These are phyloP conservation scores for Claviceps paspali DNA, from an alignment of 2,329 filamentous ascomycete species.

Conservation along the genomic window DNA sequence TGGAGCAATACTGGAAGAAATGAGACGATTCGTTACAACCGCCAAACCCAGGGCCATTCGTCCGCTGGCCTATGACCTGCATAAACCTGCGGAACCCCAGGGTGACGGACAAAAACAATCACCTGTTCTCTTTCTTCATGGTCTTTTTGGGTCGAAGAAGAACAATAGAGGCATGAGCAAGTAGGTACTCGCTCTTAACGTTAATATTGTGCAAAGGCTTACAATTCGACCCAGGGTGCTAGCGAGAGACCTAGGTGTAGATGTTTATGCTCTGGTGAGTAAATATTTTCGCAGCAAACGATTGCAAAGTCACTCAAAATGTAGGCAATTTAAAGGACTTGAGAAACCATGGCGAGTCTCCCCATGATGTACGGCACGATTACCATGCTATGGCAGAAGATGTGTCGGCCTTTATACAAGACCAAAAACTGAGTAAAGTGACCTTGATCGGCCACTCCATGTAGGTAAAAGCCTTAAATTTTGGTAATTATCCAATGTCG, in stretches of 20 bases:
- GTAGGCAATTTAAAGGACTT: constrained; percentile 46
- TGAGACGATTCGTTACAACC: neutral
- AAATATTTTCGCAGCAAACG: neutral
- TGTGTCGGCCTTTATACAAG: constrained; percentile 59
- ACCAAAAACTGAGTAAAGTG: constrained; percentile 52
- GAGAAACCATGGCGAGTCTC: constrained; percentile 84
- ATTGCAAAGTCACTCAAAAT: neutral
- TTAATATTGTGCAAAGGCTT: neutral
- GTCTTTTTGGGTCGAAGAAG: constrained; percentile 86
- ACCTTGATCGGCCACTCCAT: constrained; percentile 90
- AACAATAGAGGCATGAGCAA: constrained; percentile 93
- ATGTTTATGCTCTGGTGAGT: constrained; percentile 66
- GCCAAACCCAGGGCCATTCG: constrained; percentile 7
- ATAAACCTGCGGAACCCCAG: constrained; percentile 35
- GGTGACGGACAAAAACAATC: constrained; percentile 25
- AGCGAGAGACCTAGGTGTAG: constrained; percentile 63
- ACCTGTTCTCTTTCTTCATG: constrained; percentile 80
- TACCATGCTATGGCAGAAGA: constrained; percentile 74
- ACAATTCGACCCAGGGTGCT: constrained; percentile 41
- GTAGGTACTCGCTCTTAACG: constrained; percentile 35
- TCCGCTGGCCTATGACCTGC: constrained; percentile 48
- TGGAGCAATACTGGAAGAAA: no score
- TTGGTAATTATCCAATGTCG: no score
- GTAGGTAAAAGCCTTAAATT: constrained; percentile 27
- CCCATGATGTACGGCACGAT: constrained; percentile 61